Evolutionary conservation across 2,329 filamentous ascomycete species (phyloP).

Genomic region (Pseudogymnoascus sp.): DNA sequence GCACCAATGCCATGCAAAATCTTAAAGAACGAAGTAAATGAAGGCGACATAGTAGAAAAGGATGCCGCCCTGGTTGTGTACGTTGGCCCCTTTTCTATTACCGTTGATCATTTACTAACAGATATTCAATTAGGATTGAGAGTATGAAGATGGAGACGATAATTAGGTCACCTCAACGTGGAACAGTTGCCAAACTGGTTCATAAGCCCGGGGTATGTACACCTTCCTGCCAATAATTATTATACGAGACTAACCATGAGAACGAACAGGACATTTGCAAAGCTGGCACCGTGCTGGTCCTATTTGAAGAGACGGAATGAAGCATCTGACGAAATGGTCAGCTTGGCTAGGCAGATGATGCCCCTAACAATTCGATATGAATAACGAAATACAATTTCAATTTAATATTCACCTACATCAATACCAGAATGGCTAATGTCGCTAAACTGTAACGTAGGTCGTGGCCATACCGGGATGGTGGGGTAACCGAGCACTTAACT

Average conservation of each 20-base stretch:
- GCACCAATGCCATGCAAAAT: constrained; percentile 99
- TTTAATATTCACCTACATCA: background rate
- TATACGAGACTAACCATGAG: constrained; percentile 11
- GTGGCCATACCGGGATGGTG: too few relatives aligned
- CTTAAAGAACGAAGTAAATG: constrained; percentile 75
- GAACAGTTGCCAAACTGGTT: constrained; percentile 62
- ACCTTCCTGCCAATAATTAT: constrained; percentile 9
- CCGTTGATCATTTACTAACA: background rate
- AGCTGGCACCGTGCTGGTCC: constrained; percentile 64
- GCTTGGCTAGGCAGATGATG: background rate
- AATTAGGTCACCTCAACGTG: constrained; percentile 67
- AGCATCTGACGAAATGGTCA: background rate
- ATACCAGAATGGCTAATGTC: too few relatives aligned
- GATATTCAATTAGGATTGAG: constrained; percentile 49
- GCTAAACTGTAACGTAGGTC: too few relatives aligned
- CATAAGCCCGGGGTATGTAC: constrained; percentile 63
- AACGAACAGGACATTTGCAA: constrained; percentile 62
- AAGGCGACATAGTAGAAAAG: constrained; percentile 75
- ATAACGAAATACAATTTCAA: background rate
- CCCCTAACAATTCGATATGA: background rate
- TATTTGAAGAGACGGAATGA: constrained; percentile 49
- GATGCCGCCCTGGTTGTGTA: constrained; percentile 79
- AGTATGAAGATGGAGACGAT: constrained; percentile 90
- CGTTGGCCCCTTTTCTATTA: constrained; percentile 31
- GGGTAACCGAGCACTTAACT: too few relatives aligned